Conservation (phyloP, 2,329 filamentous ascomycete genomes). For the Colletotrichum sojae region DNA sequence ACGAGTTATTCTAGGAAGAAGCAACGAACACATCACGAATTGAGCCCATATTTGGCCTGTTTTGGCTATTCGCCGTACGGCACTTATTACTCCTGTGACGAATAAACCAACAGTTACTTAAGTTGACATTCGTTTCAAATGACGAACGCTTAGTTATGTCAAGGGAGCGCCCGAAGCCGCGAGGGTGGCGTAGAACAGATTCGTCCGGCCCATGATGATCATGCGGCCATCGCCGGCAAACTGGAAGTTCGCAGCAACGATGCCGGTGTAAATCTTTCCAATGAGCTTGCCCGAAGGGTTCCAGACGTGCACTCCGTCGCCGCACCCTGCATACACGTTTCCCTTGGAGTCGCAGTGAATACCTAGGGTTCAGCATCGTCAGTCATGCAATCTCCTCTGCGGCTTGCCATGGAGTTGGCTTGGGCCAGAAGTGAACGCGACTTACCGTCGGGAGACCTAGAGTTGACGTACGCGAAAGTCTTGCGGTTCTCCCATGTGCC, state of each 20-base stretch:
- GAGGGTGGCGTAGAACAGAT: slow-evolving; percentile 51
- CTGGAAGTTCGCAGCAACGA: slow-evolving; percentile 61
- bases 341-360: slow-evolving; percentile 69
- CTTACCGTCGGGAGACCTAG: slow-evolving; percentile 71
- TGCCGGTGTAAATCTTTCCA: slow-evolving; percentile 69
- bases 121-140: not conserved
- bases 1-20: too few relatives aligned
- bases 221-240: slow-evolving; percentile 56
- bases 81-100: too few relatives aligned
- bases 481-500: slow-evolving; percentile 64
- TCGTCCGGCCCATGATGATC: slow-evolving; percentile 53
- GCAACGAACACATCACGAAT: too few relatives aligned
- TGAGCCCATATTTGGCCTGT: too few relatives aligned
- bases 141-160: not conserved
- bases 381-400: too few relatives aligned
- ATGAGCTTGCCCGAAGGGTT: slow-evolving; percentile 61
- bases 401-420: too few relatives aligned
- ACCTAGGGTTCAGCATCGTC: slow-evolving; percentile 30
- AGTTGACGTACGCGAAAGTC: slow-evolving; percentile 69
- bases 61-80: too few relatives aligned
- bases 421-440: not conserved
- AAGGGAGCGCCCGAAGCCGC: slow-evolving; percentile 41
- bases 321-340: slow-evolving; percentile 67
- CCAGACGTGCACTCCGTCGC: slow-evolving; percentile 65
- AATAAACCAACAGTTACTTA: too few relatives aligned